Evolutionary conservation across 768 basidiomycete species (phyloP).

Genomic region (Podaxis mareebaensis): DNA sequence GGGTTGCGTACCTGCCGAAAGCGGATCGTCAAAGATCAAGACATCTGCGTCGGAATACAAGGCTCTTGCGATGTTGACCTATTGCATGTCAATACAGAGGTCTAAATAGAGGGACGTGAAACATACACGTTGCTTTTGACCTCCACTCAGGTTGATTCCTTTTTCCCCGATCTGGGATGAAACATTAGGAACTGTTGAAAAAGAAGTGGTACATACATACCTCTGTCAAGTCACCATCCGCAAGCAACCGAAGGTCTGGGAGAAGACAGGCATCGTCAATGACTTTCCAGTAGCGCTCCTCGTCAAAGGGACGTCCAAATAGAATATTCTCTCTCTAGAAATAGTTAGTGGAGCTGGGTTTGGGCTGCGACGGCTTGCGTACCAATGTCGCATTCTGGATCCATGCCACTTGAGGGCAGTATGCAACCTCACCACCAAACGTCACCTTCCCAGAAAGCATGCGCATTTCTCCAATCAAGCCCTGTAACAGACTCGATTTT

Average conservation of each 20-base stretch:
- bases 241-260: conserved; percentile 63
- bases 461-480: conserved; percentile 73
- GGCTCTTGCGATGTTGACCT: conserved; percentile 72
- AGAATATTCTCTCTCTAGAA: conserved; percentile 62
- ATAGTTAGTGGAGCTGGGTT: conserved; percentile 1
- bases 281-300: conserved; percentile 64
- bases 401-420: conserved; percentile 77
- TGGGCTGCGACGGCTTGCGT: conserved; percentile 18
- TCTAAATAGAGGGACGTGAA: neutral
- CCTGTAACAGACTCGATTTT: conserved; percentile 62
- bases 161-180: conserved; percentile 63
- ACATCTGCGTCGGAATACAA: conserved; percentile 67
- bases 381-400: conserved; percentile 71
- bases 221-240: conserved; percentile 74
- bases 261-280: conserved; percentile 59
- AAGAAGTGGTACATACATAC: conserved; percentile 30
- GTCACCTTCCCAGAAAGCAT: conserved; percentile 48
- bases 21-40: conserved; percentile 62
- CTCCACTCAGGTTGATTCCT: conserved; percentile 67
- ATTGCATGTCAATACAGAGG: neutral
- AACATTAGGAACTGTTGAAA: neutral
- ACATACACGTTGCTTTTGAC: conserved; percentile 60
- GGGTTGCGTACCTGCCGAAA: conserved; percentile 51
- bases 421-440: conserved; percentile 66
- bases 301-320: conserved; percentile 66